Evolutionary conservation across 139 green algal genomes (phyloP), one percentile per base, ranked within the genome.

Genomic region (Edaphochlamys debaryana): DNA sequence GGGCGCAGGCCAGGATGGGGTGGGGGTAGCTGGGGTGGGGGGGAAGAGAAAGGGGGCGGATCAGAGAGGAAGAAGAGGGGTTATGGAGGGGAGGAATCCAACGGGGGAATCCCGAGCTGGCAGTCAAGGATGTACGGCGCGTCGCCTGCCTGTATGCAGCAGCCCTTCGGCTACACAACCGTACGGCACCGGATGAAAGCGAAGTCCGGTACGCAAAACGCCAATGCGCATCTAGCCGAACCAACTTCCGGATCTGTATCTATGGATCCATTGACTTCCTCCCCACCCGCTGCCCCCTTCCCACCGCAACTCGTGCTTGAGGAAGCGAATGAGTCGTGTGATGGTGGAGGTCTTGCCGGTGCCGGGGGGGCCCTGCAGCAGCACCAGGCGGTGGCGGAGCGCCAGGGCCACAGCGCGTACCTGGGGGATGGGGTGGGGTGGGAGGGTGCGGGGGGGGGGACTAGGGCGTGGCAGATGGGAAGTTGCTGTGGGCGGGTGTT

Each of bases 311-410:
- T 36, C 40, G 7, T 63, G 41, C 27, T 85, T 64, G 41, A 89
- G 66, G 62, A 82, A 27, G 30, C 32, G n/a, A 13, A 89, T 78
- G 71, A 86, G 84, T 13, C 66, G 70, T 27, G 80, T 72, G 42
- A 89, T 89, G 85, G 85, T 89, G 50, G 79, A 80, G 52, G 85
- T 88, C 69, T 88, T 88, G 48, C 84, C 84, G 23, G 84, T 88
- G 3, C 84, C 84, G 29, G 84, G 84, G 20, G 84, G 77, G 4
- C 84, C 84, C 77, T 88, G 76, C 56, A 88, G 69, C 67, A 69
- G 54, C 74, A 60, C 48, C 71, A 84, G 38, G 34, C 79, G 72
- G 85, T 86, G 71, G 1, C 41, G 50, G 54, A 89, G 38, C 8
- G 71, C 85, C 72, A 82, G 17, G 4, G 71, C 85, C 29, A 84